Evolutionary conservation across 208 protist genomes (phyloP).

Genomic region (Porcisia hertigi): DNA sequence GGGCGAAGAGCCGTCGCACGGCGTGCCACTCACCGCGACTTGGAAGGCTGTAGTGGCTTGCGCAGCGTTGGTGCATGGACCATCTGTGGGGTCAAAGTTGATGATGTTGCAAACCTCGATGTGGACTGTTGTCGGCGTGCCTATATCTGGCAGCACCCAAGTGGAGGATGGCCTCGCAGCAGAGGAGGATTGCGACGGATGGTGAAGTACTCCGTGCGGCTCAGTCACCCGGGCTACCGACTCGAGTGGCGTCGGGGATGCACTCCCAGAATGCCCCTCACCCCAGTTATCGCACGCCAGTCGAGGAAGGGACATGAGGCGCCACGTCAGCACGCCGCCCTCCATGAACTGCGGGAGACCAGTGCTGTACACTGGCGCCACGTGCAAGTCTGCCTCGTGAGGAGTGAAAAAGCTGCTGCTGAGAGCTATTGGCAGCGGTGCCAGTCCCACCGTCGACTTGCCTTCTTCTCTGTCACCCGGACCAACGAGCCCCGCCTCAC

Average conservation of each 20-base stretch:
- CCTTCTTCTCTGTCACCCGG: background rate
- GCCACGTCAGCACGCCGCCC: constrained; percentile 20
- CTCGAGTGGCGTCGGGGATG: background rate
- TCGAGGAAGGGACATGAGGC: constrained; percentile 23
- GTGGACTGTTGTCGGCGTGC: constrained; percentile 14
- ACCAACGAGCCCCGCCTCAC: background rate
- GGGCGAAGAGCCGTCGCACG: background rate
- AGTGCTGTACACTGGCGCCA: constrained; percentile 9
- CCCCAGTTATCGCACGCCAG: constrained; percentile 11
- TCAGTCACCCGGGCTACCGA: background rate
- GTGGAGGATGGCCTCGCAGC: background rate
- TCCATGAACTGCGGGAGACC: constrained; percentile 4
- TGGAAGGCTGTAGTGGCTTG: background rate
- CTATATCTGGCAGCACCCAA: constrained; percentile 27
- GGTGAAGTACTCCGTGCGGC: background rate
- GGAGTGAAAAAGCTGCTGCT: constrained; percentile 17
- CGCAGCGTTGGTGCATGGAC: background rate
- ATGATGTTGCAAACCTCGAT: constrained; percentile 19
- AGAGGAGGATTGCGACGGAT: background rate
- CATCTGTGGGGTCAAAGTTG: constrained; percentile 16
- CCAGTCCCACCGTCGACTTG: background rate
- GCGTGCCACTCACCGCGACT: background rate
- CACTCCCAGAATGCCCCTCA: background rate
- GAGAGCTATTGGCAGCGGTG: background rate
- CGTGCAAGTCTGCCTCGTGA: constrained; percentile 17